phyloP scores from a whole-genome alignment of 2,329 filamentous ascomycete species.

The Allantophomopsis cytisporea region DNA sequence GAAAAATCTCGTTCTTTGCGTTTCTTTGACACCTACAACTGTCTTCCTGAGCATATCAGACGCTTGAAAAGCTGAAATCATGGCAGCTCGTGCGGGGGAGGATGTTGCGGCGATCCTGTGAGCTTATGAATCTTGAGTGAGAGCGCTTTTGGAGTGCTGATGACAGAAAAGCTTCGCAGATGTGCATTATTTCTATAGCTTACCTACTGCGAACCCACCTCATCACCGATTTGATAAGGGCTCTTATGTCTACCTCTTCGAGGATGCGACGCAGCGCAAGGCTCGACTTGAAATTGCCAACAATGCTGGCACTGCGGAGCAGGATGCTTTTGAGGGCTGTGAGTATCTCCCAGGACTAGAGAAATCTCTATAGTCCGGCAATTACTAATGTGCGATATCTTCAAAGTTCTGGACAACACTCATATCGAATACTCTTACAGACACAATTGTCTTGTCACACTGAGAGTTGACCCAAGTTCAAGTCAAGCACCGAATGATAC shows the following conservation, averaged over 20 bases:
- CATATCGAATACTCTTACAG: constrained; percentile 59
- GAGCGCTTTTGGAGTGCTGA: too few relatives aligned
- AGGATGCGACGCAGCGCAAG: constrained; percentile 52
- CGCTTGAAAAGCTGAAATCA: constrained; percentile 9
- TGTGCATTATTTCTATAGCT: constrained; percentile 65
- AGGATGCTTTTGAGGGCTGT: constrained; percentile 71
- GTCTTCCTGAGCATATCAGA: background rate
- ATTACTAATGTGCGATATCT: too few relatives aligned
- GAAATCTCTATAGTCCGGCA: too few relatives aligned
- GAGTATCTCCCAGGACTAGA: constrained; percentile 20
- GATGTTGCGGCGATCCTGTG: constrained; percentile 37
- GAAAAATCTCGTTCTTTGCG: too few relatives aligned
- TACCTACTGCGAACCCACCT: constrained; percentile 51
- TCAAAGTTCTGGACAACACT: constrained; percentile 48
- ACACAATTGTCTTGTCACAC: constrained; percentile 56
- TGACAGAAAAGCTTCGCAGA: constrained; percentile 50
- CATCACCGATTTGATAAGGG: constrained; percentile 72
- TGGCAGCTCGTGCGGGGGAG: constrained; percentile 33
- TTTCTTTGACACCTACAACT: too few relatives aligned
- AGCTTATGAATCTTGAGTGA: constrained; percentile 14
- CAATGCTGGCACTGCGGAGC: constrained; percentile 57
- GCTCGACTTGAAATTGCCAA: constrained; percentile 69
- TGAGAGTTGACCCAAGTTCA: constrained; percentile 41
- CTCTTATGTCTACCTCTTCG: constrained; percentile 70
- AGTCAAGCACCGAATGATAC: constrained; percentile 21